Percentiles rank a stretch among this genome's conserved stretches.
These are phyloP conservation scores for Globisporangium mamillatum DNA, from an alignment of 352 stramenopile species.

Conservation along the genomic window DNA sequence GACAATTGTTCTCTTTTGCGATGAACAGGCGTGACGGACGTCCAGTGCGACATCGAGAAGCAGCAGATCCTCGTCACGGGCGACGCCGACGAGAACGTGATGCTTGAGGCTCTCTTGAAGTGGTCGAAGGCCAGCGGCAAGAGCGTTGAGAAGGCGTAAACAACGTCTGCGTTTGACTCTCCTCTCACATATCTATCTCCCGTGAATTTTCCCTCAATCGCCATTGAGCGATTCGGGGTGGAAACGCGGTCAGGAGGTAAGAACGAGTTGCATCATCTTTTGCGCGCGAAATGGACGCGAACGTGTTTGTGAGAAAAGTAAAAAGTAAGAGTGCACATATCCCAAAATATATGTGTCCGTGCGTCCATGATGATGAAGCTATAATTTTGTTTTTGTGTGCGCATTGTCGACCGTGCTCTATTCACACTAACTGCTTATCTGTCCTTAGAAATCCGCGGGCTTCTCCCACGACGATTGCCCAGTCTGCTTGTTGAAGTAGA, in stretches of 20 bases:
- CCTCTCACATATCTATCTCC: not conserved
- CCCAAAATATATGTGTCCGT: not conserved
- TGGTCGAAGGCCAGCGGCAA: slow-evolving; percentile 88
- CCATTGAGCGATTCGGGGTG: not conserved
- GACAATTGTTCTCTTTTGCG: not conserved
- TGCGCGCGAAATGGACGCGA: slow-evolving; percentile 1
- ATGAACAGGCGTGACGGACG: slow-evolving; percentile 63
- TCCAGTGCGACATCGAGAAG: slow-evolving; percentile 87
- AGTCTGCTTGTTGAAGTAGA: slow-evolving; percentile 89
- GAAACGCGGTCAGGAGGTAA: not conserved
- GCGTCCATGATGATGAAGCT: not conserved
- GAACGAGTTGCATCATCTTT: slow-evolving; percentile 1
- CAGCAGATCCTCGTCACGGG: slow-evolving; percentile 83
- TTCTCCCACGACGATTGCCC: slow-evolving; percentile 81
- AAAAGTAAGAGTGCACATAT: slow-evolving; percentile 4
- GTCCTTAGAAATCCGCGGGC: slow-evolving; percentile 44
- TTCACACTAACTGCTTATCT: not conserved
- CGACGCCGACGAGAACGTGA: slow-evolving; percentile 67
- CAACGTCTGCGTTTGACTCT: not conserved
- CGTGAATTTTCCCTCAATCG: not conserved
- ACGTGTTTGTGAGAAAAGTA: slow-evolving; percentile 3
- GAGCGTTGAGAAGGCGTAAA: slow-evolving; percentile 77
- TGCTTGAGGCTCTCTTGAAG: slow-evolving; percentile 86
- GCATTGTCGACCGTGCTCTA: not conserved
- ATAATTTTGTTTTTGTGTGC: not conserved